Evolutionary conservation across 352 stramenopile genomes (phyloP), one percentile per base, ranked within the genome.

Genomic region (Globisporangium yorkense): DNA sequence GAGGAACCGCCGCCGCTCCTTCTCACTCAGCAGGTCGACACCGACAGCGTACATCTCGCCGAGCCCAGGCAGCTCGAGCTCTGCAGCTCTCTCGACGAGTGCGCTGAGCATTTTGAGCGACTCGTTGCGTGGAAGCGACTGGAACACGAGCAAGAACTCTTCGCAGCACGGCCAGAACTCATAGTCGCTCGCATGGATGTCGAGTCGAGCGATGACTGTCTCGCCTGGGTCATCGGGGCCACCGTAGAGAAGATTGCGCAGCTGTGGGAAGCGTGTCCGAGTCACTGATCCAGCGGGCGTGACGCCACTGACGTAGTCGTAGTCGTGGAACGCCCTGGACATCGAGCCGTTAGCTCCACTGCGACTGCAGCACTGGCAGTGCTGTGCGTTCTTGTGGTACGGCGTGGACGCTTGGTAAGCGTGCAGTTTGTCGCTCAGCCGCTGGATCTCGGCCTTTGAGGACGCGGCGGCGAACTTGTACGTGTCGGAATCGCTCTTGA

Each of bases 111-210:
- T n/a, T n/a, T 70, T 66, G 1, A 56, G 27, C 9, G 75, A 75
- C 15, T 89, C 74, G 1, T 45, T 31, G 1, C 67, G 56, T 0
- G 70, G 67, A 2, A 85, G 45, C 10, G 70, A 62, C 9, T 62
- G 63, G 59, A 87, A 87, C 24, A 78, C 62, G n/a, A 72, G 65
- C 50, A 77, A 3, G 0, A 89, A 69, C 58, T 89, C 73, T 1
- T 75, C 58, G 35, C 57, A 63, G 18, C 71, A 64, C 0, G 70
- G 72, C 62, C 78, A 68, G 44, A 79, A 74, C 40, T 71, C 75
- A 46, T 84, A 77, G 56, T 84, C 68, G 10, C 57, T 53, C 2
- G 66, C 16, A 12, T 67, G 55, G 49, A 84, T 39, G 31, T 77
- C 65, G 1, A 76, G 57, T 2, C 43, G 20, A 8, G n/a, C 60